Evolutionary conservation across 108 stramenopile species (phyloP), one percentile per base, ranked within the genome.

Genomic region (Nitzschia sp.): DNA sequence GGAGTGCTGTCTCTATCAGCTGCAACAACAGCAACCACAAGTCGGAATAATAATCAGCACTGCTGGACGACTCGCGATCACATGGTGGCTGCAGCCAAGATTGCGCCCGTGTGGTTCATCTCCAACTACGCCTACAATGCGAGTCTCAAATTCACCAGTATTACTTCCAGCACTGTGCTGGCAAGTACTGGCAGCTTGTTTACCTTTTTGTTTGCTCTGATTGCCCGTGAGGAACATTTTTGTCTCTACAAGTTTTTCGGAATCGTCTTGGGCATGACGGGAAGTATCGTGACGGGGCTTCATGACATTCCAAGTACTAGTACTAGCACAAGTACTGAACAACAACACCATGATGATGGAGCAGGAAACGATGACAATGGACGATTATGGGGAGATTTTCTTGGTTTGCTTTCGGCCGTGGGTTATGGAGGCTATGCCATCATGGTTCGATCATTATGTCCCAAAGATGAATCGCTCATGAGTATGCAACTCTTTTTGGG

Each of bases 401-500:
- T 88, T 26, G 91, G 91, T 0, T 45, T 92, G 3, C n/a, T 92
- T 11, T 88, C 88, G 0, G 94, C 91, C 45, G 50, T 88, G 21
- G 91, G 91, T 6, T 93, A 93, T 76, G 91, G 91, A 9, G 84
- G 82, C n/a, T 93, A 92, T 65, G 83, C 91, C 9, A 78, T 88
- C 25, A 81, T 90, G 74, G 58, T 91, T 34, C 78, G 90, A 50
- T 50, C 85, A 23, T 60, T 91, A 15, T 90, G 85, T 77, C 88
- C 90, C 8, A 64, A 75, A 34, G 83, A 94, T 68, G 93, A 94
- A 73, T 46, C 79, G 23, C 58, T 77, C n/a, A 83, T 90, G 72
- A 84, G 82, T 47, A 96, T 98, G 93, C 85, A 89, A 60, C 76
- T 96, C 6, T 76, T 99, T 22, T 81, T 99, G 63, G 98, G 97